Conservation (phyloP, 495 filamentous ascomycete species). For the Halenospora varia region DNA sequence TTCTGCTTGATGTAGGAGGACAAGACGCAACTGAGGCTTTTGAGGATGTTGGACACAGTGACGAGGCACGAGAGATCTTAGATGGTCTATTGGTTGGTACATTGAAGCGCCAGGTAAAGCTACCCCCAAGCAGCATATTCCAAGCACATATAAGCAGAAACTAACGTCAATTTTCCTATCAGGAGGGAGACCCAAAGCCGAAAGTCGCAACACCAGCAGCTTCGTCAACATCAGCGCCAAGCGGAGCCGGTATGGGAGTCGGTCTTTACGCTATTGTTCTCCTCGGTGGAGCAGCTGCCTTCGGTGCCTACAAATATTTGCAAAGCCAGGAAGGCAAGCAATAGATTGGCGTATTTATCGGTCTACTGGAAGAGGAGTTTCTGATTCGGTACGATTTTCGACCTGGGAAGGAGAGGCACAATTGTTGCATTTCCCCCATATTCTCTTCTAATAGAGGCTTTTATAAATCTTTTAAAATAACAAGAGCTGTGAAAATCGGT, state of each 20-base stretch:
- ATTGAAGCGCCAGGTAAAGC: slow-evolving; percentile 85
- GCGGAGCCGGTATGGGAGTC: slow-evolving; percentile 61
- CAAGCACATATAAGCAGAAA: slow-evolving; percentile 10
- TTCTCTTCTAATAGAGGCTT: slow-evolving; percentile 6
- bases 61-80: slow-evolving; percentile 95
- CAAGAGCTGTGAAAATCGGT: background rate
- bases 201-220: slow-evolving; percentile 44
- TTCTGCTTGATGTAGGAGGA: slow-evolving; percentile 91
- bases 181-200: slow-evolving; percentile 85
- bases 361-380: background rate
- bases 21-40: slow-evolving; percentile 98
- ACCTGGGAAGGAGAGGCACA: slow-evolving; percentile 6
- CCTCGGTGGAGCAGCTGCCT: slow-evolving; percentile 72
- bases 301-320: slow-evolving; percentile 83
- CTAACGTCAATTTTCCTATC: slow-evolving; percentile 12
- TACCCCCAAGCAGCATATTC: no score
- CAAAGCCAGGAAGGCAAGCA: slow-evolving; percentile 51
- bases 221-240: slow-evolving; percentile 45
- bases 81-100: slow-evolving; percentile 71
- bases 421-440: slow-evolving; percentile 8
- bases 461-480: slow-evolving; percentile 1
- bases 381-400: background rate
- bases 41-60: slow-evolving; percentile 98
- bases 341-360: slow-evolving; percentile 5
- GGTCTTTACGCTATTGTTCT: slow-evolving; percentile 80